Base-by-base conservation (phyloP, 1,139 yeast species). In the Nakaseomyces sp. region DNA sequence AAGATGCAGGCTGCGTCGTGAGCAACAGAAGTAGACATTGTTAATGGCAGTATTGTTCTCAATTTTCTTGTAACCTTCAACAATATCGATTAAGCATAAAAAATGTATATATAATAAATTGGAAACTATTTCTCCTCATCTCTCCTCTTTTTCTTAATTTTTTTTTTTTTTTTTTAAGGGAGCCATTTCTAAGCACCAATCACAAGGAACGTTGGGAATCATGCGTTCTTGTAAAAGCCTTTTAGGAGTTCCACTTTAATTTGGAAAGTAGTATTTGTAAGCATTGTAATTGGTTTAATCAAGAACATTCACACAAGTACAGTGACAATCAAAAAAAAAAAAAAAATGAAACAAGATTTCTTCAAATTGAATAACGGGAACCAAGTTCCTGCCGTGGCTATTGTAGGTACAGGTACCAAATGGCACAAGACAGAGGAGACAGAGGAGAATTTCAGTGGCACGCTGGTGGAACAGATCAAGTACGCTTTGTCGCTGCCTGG, bases 1-100 rank as follows among this genome's bases (percentile, higher is more conserved):
- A 89, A 89, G 57, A 89, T 77, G 68, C 97, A 89, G 40, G 78
- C 65, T 16, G 84, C 80, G 40, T 58, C 63, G 40, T 55, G 60
- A n/a, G 50, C 57, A 20, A 43, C 47, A 20, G 52, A 26, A 22
- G 54, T 40, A 32, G 54, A 48, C 54, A 51, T 52, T 33, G 5
- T 32, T 17, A n/a, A n/a, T n/a, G n/a, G n/a, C n/a, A n/a, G n/a
- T n/a, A n/a, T n/a, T n/a, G n/a, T n/a, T n/a, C n/a, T n/a, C n/a
- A n/a, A n/a, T n/a, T n/a, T n/a, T n/a, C n/a, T n/a, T n/a, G n/a
- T n/a, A n/a, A n/a, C n/a, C n/a, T n/a, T n/a, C n/a, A n/a, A n/a
- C n/a, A n/a, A n/a, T n/a, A n/a, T n/a, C n/a, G n/a, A n/a, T n/a
- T n/a, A n/a, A n/a, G n/a, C n/a, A n/a, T n/a, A n/a, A n/a, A n/a